Evolutionary conservation across 1,284 basidiomycete species (phyloP).

Genomic region (Cystobasidium slooffiae): DNA sequence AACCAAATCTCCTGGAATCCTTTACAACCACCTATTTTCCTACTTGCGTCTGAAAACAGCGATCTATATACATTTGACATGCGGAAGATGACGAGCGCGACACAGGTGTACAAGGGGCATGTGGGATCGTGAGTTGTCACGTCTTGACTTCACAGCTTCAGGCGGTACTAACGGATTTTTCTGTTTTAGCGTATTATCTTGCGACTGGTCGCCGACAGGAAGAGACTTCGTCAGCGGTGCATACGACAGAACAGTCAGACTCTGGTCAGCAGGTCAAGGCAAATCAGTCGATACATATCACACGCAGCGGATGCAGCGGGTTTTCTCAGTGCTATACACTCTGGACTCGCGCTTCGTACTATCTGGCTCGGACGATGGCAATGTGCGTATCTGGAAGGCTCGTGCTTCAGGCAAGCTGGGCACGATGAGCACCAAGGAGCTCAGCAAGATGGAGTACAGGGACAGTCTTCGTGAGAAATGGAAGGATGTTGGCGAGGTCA

Average conservation of each 20-base stretch:
- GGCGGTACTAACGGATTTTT: neutral
- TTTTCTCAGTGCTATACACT: constrained; percentile 68
- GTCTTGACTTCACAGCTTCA: neutral
- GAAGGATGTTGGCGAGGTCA: constrained; percentile 80
- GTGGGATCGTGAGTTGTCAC: constrained; percentile 72
- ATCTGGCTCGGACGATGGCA: constrained; percentile 94
- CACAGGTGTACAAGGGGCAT: constrained; percentile 96
- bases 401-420: constrained; percentile 91
- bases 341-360: constrained; percentile 91
- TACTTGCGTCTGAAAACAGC: constrained; percentile 96
- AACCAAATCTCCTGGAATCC: constrained; percentile 95
- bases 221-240: constrained; percentile 92
- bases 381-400: constrained; percentile 95
- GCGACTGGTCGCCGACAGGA: constrained; percentile 74
- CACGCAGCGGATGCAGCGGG: constrained; percentile 94
- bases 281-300: constrained; percentile 90
- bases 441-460: constrained; percentile 89
- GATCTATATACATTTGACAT: constrained; percentile 99
- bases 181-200: constrained; percentile 54
- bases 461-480: constrained; percentile 86
- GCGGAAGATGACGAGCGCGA: constrained; percentile 77
- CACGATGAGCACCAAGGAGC: constrained; percentile 85
- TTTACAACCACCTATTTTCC: constrained; percentile 85
- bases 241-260: constrained; percentile 90
- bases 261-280: constrained; percentile 90